phyloP scores from a whole-genome alignment of 768 basidiomycete species.

The Trametes maxima region DNA sequence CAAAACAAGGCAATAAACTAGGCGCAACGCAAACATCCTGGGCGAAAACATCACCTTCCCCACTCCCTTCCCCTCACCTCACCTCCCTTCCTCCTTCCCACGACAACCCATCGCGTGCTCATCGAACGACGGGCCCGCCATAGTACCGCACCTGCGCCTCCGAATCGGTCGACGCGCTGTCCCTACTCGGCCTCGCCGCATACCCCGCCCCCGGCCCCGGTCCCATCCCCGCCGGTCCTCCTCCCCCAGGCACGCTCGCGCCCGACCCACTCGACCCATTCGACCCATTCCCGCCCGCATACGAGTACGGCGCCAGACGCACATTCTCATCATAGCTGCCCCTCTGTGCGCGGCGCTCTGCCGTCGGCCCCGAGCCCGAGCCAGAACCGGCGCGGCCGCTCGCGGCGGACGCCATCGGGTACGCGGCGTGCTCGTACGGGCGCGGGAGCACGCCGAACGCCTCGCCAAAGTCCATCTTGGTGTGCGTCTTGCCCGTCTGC shows the following conservation, averaged over 20 bases:
- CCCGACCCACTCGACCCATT: background rate
- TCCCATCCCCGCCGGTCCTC: background rate
- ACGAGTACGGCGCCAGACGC: constrained; percentile 42
- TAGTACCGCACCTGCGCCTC: constrained; percentile 16
- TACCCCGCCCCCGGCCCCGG: background rate
- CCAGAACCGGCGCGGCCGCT: constrained; percentile 5
- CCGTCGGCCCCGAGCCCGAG: constrained; percentile 8
- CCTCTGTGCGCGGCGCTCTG: background rate
- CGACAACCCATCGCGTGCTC: background rate
- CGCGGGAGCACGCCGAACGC: constrained; percentile 39
- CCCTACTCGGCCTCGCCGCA: constrained; percentile 6
- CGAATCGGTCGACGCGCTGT: constrained; percentile 8
- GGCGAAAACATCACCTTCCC: background rate
- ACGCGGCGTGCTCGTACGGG: constrained; percentile 21
- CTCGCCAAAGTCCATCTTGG: constrained; percentile 39
- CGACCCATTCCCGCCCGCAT: constrained; percentile 18
- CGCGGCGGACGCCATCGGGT: constrained; percentile 14
- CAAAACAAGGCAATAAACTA: constrained; percentile 2
- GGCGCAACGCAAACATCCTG: background rate
- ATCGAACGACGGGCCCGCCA: background rate
- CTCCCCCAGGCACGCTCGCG: background rate
- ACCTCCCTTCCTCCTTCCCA: background rate
- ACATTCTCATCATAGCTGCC: constrained; percentile 46
- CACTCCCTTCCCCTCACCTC: background rate
- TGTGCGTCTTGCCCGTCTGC: constrained; percentile 29